Base-by-base conservation (phyloP, 768 basidiomycete species). In the Boletus sp. region DNA sequence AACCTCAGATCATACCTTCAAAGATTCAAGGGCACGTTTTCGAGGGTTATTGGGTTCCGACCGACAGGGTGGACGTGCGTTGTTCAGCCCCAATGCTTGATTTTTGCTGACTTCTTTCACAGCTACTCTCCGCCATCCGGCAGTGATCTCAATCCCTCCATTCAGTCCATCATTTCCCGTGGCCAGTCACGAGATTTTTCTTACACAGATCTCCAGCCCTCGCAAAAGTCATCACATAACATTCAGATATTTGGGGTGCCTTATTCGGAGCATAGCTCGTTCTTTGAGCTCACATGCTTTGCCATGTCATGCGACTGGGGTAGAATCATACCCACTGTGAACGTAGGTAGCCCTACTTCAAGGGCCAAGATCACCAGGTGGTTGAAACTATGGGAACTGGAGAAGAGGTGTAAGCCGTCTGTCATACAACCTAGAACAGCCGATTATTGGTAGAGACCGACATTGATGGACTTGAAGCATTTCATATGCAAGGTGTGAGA, bases 11-110 rank as follows among this genome's bases (percentile, higher is more conserved):
- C 74, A 3, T 98, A 99, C 64, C 73, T 91, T 21, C 83, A 84
- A 40, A 83, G 83, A 7, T 92, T 85, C 65, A 82, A 87, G 50
- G 83, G 83, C 5, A 77, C 74, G 13, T 98, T 87, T 66, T 80
- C 77, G 45, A 84, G 81, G 50, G 82, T 83, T 1, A 77, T 97
- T 13, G 95, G 88, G 0, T 89, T 98, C 60, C 75, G 95, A 53
- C 97, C 97, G 0, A 98, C 97, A 0, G 97, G 97, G 34, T 98
- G 96, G 96, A 90, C 92, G 84, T 97, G 55, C 67, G 90, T 80
- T 38, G 11, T 40, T 43, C 10, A 25, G 5, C 7, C 4, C 7
- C 5, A 2, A 25, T 34, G 7, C 5, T 30, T 41, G 25, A 3
- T 17, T 33, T 47, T 44, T 19, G 30, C 43, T 61, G 44, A 67